phyloP scores from a whole-genome alignment of 805 yeast genomes.

The Candida hungchunana region DNA sequence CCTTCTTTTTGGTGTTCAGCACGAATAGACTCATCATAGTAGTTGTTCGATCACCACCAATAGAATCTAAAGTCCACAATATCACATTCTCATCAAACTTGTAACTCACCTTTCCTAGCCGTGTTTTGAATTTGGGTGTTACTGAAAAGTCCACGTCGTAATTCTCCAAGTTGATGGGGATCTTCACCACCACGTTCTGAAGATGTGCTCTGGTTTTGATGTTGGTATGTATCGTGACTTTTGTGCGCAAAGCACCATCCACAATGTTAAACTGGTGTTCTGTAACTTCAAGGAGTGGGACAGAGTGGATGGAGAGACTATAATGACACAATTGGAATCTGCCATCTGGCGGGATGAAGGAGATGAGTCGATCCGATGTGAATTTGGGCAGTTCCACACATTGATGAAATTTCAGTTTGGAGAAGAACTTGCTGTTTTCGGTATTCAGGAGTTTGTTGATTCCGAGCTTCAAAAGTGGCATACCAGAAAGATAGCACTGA shows the following conservation, averaged over 20 bases:
- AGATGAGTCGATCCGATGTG: conserved; percentile 45
- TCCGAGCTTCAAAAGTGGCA: conserved; percentile 80
- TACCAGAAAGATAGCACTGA: conserved; percentile 79
- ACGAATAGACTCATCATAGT: conserved; percentile 55
- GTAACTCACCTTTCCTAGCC: conserved; percentile 65
- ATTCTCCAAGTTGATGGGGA: conserved; percentile 52
- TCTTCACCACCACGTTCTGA: conserved; percentile 49
- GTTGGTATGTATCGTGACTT: conserved; percentile 43
- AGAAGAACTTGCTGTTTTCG: conserved; percentile 34
- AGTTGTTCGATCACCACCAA: conserved; percentile 55
- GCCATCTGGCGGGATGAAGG: conserved; percentile 91
- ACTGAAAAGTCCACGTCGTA: conserved; percentile 40
- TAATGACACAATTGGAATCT: conserved; percentile 54
- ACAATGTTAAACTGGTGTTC: conserved; percentile 7
- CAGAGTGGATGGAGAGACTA: conserved; percentile 36
- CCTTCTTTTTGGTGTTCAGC: conserved; percentile 24
- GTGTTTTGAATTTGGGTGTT: conserved; percentile 65
- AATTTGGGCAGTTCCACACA: conserved; percentile 74
- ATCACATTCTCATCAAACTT: conserved; percentile 66
- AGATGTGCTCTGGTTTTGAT: conserved; percentile 64
- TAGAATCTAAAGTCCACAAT: conserved; percentile 65
- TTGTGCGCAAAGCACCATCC: conserved; percentile 3
- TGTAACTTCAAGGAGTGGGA: conserved; percentile 17
- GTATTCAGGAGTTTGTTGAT: conserved; percentile 51
- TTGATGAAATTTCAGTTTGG: conserved; percentile 80